These are phyloP conservation scores for Paraphaeosphaeria minitans DNA, from an alignment of 2,329 filamentous ascomycete species.

Conservation along the genomic window DNA sequence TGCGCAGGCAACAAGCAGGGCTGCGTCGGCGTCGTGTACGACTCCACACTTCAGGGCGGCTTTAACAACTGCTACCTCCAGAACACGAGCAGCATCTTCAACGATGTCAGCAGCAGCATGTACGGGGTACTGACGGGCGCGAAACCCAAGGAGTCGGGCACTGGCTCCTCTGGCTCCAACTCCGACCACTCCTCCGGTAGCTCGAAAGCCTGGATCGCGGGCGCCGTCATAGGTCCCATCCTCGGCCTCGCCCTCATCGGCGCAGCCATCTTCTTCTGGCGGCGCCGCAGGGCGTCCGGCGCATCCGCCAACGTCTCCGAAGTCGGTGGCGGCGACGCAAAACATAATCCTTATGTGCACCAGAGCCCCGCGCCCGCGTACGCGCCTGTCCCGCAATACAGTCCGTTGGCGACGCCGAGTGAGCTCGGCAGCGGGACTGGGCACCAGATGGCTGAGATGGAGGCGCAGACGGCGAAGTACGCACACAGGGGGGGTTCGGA, in stretches of 20 bases:
- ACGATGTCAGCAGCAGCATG: conserved; percentile 22
- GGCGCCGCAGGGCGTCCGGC: neutral
- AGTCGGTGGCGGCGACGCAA: neutral
- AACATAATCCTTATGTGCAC: neutral
- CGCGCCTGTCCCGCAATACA: conserved; percentile 4
- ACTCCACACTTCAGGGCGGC: conserved; percentile 28
- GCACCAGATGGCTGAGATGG: conserved; percentile 6
- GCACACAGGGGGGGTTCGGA: neutral
- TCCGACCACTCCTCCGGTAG: conserved; percentile 1
- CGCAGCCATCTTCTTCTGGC: conserved; percentile 6
- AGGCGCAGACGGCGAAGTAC: conserved; percentile 3
- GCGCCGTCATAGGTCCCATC: conserved; percentile 12
- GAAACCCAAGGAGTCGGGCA: conserved; percentile 5
- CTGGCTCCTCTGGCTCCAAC: conserved; percentile 21
- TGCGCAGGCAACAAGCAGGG: conserved; percentile 29
- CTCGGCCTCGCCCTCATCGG: conserved; percentile 9
- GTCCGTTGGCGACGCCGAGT: neutral
- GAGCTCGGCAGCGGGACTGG: conserved; percentile 2
- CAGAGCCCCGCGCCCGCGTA: conserved; percentile 3
- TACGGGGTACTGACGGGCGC: conserved; percentile 26
- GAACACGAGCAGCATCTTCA: conserved; percentile 32
- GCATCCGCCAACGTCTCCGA: neutral
- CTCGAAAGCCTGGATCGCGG: conserved; percentile 17
- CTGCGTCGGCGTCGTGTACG: conserved; percentile 36
- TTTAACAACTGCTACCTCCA: conserved; percentile 43